Base-by-base conservation (phyloP, 2,329 filamentous ascomycete genomes). In the Talaromyces piceae region DNA sequence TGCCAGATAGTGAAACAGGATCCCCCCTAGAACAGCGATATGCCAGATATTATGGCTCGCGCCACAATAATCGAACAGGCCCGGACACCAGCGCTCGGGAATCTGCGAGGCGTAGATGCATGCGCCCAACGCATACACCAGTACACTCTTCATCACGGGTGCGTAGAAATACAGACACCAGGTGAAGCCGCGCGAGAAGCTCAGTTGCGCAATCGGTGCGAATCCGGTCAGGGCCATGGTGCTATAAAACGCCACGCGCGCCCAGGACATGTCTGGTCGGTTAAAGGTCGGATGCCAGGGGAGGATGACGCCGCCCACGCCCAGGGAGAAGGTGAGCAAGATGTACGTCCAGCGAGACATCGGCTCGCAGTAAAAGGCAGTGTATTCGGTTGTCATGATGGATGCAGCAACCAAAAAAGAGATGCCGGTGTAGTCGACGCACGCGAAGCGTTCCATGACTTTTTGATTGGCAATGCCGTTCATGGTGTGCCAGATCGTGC, bases 1-100 rank as follows among this genome's bases (percentile, higher is more conserved):
- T 16, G 93, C 93, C 20, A 80, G 79, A 71, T 97, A 98, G 69
- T 98, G 93, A 67, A 95, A 97, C n/a, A 97, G 70, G 52, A 98
- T 98, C 9, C 93, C 93, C 13, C 91, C 89, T 25, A 98, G 75
- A 9, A 98, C 93, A 6, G 93, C 93, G 28, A 95, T 72, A 69
- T 98, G 93, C 93, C 93, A 98, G 53, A 98, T 83, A 69, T 98
- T 98, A 72, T 98, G 93, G 67, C 88, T 94, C 43, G 89, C 91
- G 33, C 93, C 93, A 37, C 94, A 79, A 66, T 97, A 97, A 70
- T 98, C 93, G 61, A 98, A 98, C 66, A 86, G 82, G 46, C 93
- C 93, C 0, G 93, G 93, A 60, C 79, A 86, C 87, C 90, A 98
- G 55, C 91, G 79, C 74, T 98, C 93, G 2, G 93, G 93, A 1